Conservation (phyloP, 164 flowering plant genomes). For the Litsea cubeba region DNA sequence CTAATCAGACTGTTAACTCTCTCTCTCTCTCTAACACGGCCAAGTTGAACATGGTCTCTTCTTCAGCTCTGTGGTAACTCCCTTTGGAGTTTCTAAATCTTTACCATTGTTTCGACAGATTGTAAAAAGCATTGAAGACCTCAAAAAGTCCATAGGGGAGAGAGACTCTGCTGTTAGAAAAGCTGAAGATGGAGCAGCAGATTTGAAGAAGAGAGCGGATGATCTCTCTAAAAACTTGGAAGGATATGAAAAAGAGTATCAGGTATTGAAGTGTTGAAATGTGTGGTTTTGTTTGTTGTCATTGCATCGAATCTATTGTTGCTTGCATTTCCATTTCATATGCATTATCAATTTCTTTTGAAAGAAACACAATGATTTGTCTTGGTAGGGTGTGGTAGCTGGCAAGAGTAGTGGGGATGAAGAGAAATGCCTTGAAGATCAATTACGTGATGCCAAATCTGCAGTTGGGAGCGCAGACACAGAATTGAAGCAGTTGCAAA, state of each 20-base stretch:
- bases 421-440: constrained; percentile 97
- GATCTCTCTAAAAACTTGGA: constrained; percentile 69
- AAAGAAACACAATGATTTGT: neutral
- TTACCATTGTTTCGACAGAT: constrained; percentile 37
- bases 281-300: neutral
- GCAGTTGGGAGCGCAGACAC: constrained; percentile 89
- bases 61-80: neutral
- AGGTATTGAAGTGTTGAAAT: constrained; percentile 38
- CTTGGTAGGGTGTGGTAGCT: constrained; percentile 72
- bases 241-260: constrained; percentile 78
- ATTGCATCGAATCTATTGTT: no score
- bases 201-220: constrained; percentile 52
- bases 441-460: constrained; percentile 80
- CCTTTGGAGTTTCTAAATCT: neutral
- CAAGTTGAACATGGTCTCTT: neutral
- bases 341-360: neutral
- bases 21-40: neutral
- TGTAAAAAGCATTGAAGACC: constrained; percentile 56
- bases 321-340: neutral
- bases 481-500: constrained; percentile 72
- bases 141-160: constrained; percentile 63
- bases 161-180: constrained; percentile 56
- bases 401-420: constrained; percentile 93
- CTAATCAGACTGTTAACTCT: no score
- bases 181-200: constrained; percentile 92